Base-by-base conservation (phyloP, 176 grass and related monocot species). In the Urochloa ruziziensis region DNA sequence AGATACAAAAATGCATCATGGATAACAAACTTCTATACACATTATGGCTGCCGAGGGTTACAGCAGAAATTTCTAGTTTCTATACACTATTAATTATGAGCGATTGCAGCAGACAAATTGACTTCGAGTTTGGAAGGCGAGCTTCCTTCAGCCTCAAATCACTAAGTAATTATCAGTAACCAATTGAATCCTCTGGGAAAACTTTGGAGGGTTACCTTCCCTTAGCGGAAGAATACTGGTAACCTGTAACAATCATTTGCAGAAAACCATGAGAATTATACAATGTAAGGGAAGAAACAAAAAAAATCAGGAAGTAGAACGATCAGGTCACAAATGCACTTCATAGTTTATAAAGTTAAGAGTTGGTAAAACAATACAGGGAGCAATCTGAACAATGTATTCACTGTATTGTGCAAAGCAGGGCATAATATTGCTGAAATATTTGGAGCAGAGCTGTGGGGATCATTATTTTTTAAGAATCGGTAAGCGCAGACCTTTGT, bases 131-230 rank as follows among this genome's bases (percentile, higher is more conserved):
- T 54, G 8, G 35, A 71, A 28, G 25, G 16, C 27, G 18, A 15
- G 8, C 27, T 30, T 49, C 43, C 43, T 10, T 78, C 40, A 91
- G 63, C 40, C 6, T 88, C 86, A 96, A 70, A 93, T 35, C 29
- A 96, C 88, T 52, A 89, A 61, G 77, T 91, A 96, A 64, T 74
- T 84, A 46, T 6, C 77, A 39, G 91, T 88, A 58, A 89, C 80
- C 88, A 96, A 84, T 76, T 61, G 88, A 93, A 79, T 83, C 83
- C 86, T 88, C 71, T 96, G 91, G 43, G 91, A 89, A 87, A 80
- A 91, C 44, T 91, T 96, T 35, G 88, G 81, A 75, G 86, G 62
- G 39, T 36, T 73, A 27, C 64, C 88, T 54, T 85, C 82, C 85
- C 72, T 71, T 49, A 93, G 75, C 5, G 91, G 83, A 64, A 29